Conservation (phyloP, 2,329 filamentous ascomycete genomes). For the Exophiala phaeomuriformis region DNA sequence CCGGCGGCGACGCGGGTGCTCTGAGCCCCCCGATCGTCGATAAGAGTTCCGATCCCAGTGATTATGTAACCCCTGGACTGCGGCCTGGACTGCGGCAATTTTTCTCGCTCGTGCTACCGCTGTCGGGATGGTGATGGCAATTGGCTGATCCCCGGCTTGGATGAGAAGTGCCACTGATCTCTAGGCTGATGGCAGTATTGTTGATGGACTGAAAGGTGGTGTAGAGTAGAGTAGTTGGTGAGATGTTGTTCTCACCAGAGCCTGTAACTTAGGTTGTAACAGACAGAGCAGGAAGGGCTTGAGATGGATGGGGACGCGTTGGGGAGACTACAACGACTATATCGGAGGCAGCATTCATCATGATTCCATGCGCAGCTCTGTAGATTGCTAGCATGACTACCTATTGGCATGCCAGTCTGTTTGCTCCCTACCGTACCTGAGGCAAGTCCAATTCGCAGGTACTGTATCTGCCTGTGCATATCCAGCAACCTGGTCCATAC, state of each 20-base stretch:
- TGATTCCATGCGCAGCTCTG: not conserved
- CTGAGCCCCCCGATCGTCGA: constrained; percentile 1
- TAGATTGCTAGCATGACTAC: not conserved
- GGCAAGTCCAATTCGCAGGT: not conserved
- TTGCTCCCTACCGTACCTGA: not conserved
- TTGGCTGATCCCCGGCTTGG: no score
- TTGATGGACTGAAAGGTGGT: no score
- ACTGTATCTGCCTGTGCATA: not conserved
- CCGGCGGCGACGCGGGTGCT: not conserved
- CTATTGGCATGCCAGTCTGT: not conserved
- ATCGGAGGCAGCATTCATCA: not conserved
- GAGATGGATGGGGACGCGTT: no score
- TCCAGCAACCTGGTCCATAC: not conserved
- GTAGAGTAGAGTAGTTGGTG: no score
- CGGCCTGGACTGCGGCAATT: constrained; percentile 7
- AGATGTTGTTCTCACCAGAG: no score
- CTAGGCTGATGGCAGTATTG: no score
- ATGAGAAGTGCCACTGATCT: no score
- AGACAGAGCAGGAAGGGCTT: no score
- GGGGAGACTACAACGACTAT: not conserved
- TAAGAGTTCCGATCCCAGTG: not conserved
- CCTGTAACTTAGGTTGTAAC: no score
- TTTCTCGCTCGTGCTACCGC: not conserved
- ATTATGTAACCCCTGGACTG: constrained; percentile 3
- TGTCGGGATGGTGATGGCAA: no score